phyloP scores from a whole-genome alignment of 2,329 filamentous ascomycete species.

The Cladophialophora psammophila region DNA sequence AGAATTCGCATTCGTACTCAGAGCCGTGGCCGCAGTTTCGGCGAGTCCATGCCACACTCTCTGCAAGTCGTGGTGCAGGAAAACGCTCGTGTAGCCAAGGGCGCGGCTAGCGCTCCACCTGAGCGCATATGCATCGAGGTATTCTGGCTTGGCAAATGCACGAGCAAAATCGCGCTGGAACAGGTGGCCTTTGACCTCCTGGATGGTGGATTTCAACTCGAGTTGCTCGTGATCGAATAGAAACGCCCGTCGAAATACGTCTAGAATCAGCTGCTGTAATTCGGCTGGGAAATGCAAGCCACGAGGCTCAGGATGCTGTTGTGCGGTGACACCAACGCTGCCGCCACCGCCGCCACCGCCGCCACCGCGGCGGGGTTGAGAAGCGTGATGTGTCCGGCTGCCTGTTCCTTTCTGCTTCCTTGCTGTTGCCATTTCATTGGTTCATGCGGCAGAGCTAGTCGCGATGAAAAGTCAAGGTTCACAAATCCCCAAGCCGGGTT shows the following conservation, averaged over 20 bases:
- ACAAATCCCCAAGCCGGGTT: background rate
- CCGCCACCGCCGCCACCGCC: background rate
- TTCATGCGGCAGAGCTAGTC: background rate
- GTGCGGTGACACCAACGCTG: background rate
- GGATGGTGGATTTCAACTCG: conserved; percentile 66
- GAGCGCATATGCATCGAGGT: conserved; percentile 82
- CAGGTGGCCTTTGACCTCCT: conserved; percentile 83
- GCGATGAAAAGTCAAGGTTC: background rate
- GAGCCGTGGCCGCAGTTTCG: conserved; percentile 14
- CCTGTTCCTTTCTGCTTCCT: conserved; percentile 25
- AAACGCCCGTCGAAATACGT: conserved; percentile 75
- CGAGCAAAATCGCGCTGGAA: conserved; percentile 82
- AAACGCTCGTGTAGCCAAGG: conserved; percentile 76
- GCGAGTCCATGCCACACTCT: conserved; percentile 25
- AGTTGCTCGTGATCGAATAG: conserved; percentile 52
- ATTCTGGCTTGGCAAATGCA: conserved; percentile 76
- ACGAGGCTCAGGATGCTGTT: conserved; percentile 15
- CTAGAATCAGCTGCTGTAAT: conserved; percentile 73
- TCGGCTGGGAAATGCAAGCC: conserved; percentile 52
- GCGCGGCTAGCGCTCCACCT: conserved; percentile 90
- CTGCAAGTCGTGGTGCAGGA: conserved; percentile 44
- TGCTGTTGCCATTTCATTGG: conserved; percentile 24
- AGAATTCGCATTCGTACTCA: background rate
- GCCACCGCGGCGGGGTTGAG: conserved; percentile 8
- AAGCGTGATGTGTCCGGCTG: conserved; percentile 9